Percentiles rank a stretch among this genome's conserved stretches.
Evolutionary conservation across 495 filamentous ascomycete genomes (phyloP).

Genomic region (Tuber aestivum): DNA sequence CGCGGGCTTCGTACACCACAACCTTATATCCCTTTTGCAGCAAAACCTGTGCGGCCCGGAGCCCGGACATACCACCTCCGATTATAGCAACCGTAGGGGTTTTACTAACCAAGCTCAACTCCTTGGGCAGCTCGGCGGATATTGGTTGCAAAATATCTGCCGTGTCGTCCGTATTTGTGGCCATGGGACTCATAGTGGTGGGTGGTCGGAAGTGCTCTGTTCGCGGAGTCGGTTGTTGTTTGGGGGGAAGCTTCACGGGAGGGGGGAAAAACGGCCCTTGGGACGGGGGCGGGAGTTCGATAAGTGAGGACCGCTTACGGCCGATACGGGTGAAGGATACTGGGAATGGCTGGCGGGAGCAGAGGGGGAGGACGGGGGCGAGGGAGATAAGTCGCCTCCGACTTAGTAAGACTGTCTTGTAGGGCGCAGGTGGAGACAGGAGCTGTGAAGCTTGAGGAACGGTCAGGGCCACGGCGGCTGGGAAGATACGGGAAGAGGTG

Average conservation of each 20-base stretch:
- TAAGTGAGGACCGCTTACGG: not conserved
- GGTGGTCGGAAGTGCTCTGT: not conserved
- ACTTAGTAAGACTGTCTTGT: not conserved
- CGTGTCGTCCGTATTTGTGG: constrained; percentile 11
- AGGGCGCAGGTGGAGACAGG: not conserved
- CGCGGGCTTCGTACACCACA: constrained; percentile 76
- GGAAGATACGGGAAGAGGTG: not conserved
- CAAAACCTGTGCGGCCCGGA: constrained; percentile 79
- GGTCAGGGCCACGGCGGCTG: not conserved
- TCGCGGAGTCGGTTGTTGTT: not conserved
- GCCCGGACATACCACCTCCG: constrained; percentile 80
- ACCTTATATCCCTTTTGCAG: constrained; percentile 71
- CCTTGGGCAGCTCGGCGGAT: not conserved
- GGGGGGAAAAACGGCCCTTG: not conserved
- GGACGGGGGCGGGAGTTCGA: not conserved
- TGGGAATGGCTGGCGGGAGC: not conserved
- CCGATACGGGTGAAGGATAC: not conserved
- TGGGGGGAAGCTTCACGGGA: not conserved
- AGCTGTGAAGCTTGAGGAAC: not conserved
- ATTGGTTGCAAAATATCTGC: constrained; percentile 2
- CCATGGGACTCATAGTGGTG: not conserved
- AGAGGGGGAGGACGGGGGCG: not conserved
- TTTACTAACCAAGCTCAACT: constrained; percentile 13
- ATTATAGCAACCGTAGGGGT: constrained; percentile 59
- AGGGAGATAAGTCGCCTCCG: not conserved